Base-by-base conservation (phyloP, 345 rosid genomes). In the Abelmoschus esculentus region DNA sequence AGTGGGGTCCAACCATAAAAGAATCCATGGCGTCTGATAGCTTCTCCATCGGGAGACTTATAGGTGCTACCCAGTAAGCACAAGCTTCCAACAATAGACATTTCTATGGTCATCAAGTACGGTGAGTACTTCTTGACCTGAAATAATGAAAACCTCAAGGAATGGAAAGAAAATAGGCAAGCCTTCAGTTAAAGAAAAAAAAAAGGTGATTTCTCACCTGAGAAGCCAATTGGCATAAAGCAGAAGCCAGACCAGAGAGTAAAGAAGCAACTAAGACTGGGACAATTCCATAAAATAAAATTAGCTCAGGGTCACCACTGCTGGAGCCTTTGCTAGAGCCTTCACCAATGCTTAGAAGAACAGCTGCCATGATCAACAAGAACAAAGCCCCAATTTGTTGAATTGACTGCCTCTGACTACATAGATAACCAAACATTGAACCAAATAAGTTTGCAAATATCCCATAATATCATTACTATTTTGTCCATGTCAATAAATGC, bases 31-130 rank as follows among this genome's bases (percentile, higher is more conserved):
- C 64, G 78, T 76, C 83, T 86, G 57, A 92, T 95, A 31, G 97
- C 93, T 81, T 88, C 91, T 58, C 99, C 99, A 77, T 95, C 99
- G 9, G 99, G 99, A 81, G 99, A 95, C 78, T 87, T 91, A 32
- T 81, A 73, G 70, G 83, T 87, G 49, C 99, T 95, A 73, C 69
- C 84, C 80, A 90, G 75, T 81, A 95, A 78, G 81, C 99, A 95
- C 29, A 95, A 74, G 85, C 93, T 87, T 80, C 99, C 99, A 76
- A 87, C 92, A 65, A 95, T 55, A 52, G 99, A 95, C 99, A 95
- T 95, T 78, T 91, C 99, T 26, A 95, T 75, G 9, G 99, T 95
- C 98, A 95, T 95, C 83, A 95, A 79, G 87, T 91, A 95, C 0
- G 99, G 83, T 2, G 96, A 90, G 77, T 90, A 98, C 70, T 90